Conservation (phyloP, 2,329 filamentous ascomycete species). For the Clathrospora elynae region DNA sequence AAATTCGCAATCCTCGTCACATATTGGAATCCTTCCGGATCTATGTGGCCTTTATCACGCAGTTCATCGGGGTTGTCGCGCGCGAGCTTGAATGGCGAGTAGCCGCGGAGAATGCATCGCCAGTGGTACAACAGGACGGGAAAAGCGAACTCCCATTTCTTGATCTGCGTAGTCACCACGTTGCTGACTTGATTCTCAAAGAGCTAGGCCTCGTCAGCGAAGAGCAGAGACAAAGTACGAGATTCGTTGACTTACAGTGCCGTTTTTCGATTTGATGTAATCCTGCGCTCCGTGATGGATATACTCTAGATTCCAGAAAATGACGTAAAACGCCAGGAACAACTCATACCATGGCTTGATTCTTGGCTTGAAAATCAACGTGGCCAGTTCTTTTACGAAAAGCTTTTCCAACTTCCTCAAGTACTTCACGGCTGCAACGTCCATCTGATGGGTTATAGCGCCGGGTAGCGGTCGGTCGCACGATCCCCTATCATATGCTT, state of each 20-base stretch:
- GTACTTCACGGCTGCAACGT: conserved; percentile 44
- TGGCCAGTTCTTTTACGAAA: conserved; percentile 36
- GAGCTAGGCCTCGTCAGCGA: conserved; percentile 30
- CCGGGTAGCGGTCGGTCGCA: conserved; percentile 42
- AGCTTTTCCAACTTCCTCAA: conserved; percentile 38
- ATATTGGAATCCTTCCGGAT: conserved; percentile 40
- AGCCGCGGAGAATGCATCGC: conserved; percentile 39
- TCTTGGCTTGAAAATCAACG: conserved; percentile 39
- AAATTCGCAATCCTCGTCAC: conserved; percentile 33
- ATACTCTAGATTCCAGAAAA: conserved; percentile 47
- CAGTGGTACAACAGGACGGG: conserved; percentile 42
- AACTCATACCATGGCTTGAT: conserved; percentile 48
- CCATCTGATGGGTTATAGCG: conserved; percentile 46
- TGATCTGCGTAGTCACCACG: conserved; percentile 41
- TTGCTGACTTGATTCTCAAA: conserved; percentile 41
- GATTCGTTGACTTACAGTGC: conserved; percentile 36
- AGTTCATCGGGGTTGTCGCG: conserved; percentile 45
- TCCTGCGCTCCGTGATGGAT: conserved; percentile 41
- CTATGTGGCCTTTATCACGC: conserved; percentile 36
- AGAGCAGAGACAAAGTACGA: not conserved
- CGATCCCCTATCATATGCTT: conserved; percentile 44
- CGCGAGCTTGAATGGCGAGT: conserved; percentile 42
- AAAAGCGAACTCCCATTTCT: conserved; percentile 44
- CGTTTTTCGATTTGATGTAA: conserved; percentile 44
- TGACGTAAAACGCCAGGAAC: conserved; percentile 43